Evolutionary conservation across 805 yeast species (phyloP), one percentile per base, ranked within the genome.

Genomic region (Sporopachydermia lactativora): DNA sequence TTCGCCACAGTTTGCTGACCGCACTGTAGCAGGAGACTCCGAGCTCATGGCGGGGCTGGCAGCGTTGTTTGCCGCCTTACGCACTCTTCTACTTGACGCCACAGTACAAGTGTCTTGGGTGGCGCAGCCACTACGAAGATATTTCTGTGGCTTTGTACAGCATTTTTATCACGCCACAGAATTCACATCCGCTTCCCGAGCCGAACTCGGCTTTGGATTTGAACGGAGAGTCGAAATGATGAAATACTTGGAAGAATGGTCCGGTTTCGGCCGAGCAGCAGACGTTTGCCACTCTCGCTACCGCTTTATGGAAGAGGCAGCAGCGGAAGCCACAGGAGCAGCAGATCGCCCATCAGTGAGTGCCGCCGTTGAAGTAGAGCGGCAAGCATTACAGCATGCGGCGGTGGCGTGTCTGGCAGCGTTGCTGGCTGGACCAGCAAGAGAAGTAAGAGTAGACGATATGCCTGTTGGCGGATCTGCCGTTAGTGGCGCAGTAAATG

Each of bases 181-280:
- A 45, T 64, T 67, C 46, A 54, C 64, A 41, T 8, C 13, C 8
- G n/a, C 8, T 24, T 8, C 8, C n/a, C 8, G 13, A 8, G 31
- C 31, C 13, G n/a, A 8, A n/a, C 31, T 24, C n/a, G n/a, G n/a
- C 8, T 63, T 88, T n/a, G 89, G 94, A 1, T 86, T 88, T 55
- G 85, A 79, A 47, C 89, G 86, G 2, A 65, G 96, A 41, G 75
- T 81, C 19, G 80, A 83, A 2, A 81, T 94, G 45, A 88, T 85
- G 61, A 73, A 77, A 37, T 80, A 73, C 51, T 62, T 92, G 42
- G 88, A 82, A 48, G 94, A 84, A 54, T 92, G 99, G 99, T 86
- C 96, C 56, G 95, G 94, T 0, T 75, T 74, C 57, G 96, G 97
- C 2, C 77, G 73, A 40, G 65, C 75, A 17, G 68, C 73, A 5